Evolutionary conservation across 2,329 filamentous ascomycete genomes (phyloP).

Genomic region (Phialocephala subalpina): DNA sequence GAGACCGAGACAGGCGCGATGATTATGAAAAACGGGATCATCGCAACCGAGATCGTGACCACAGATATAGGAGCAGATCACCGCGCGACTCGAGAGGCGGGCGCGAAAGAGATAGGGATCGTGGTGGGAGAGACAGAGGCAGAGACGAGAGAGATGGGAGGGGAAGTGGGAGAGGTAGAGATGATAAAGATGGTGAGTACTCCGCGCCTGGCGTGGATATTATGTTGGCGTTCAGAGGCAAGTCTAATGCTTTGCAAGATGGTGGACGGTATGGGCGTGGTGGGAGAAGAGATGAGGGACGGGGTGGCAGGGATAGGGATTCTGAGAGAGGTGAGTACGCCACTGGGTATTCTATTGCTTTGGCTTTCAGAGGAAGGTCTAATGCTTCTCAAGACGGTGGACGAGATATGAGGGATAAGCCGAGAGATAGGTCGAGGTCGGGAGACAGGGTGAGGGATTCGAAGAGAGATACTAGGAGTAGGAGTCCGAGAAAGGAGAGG

Average conservation of each 20-base stretch:
- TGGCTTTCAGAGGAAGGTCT: constrained; percentile 23
- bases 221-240: constrained; percentile 17
- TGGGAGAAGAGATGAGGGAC: constrained; percentile 36
- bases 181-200: constrained; percentile 29
- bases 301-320: constrained; percentile 25
- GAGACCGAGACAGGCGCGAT: constrained; percentile 39
- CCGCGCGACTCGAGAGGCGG: constrained; percentile 35
- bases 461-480: constrained; percentile 28
- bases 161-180: constrained; percentile 19
- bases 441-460: constrained; percentile 29
- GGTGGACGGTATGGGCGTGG: constrained; percentile 30
- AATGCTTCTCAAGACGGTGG: constrained; percentile 33
- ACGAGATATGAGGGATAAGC: constrained; percentile 32
- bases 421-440: constrained; percentile 31
- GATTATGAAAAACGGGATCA: constrained; percentile 45
- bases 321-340: constrained; percentile 31
- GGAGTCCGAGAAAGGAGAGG: constrained; percentile 27
- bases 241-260: constrained; percentile 33
- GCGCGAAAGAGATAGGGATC: constrained; percentile 39
- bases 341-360: neutral
- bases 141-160: constrained; percentile 32
- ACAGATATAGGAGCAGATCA: constrained; percentile 46
- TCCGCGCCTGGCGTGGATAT: neutral
- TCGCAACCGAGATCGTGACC: constrained; percentile 41
- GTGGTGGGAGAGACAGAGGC: constrained; percentile 28